A percentile compares a stretch with the other conserved stretches of the same genome.
phyloP scores from a whole-genome alignment of 805 yeast species.

The Candida michaelii region DNA sequence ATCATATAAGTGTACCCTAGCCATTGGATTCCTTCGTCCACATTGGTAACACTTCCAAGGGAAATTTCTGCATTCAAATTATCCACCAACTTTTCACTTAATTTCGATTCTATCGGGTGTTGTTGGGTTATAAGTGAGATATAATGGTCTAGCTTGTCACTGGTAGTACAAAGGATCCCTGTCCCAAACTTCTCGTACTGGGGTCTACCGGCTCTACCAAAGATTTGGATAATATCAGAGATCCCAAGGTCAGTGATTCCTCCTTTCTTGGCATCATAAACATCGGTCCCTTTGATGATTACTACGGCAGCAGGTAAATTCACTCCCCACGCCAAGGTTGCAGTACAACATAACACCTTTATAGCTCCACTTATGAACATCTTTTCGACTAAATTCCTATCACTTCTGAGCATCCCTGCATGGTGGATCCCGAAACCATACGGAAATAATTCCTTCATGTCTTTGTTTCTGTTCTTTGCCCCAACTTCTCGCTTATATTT shows the following conservation, averaged over 20 bases:
- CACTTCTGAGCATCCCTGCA: constrained; percentile 94
- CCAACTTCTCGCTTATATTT: constrained; percentile 63
- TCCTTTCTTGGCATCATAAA: constrained; percentile 91
- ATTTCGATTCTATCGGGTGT: constrained; percentile 90
- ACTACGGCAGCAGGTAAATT: constrained; percentile 98
- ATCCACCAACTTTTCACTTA: constrained; percentile 78
- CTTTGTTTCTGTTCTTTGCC: constrained; percentile 68
- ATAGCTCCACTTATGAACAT: constrained; percentile 85
- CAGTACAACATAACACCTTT: constrained; percentile 90
- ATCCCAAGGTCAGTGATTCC: constrained; percentile 93
- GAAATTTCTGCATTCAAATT: constrained; percentile 96
- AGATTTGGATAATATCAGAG: constrained; percentile 94
- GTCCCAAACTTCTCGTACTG: constrained; percentile 92
- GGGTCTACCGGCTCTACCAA: constrained; percentile 99
- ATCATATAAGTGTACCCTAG: constrained; percentile 94
- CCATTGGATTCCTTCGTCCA: constrained; percentile 96
- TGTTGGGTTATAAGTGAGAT: constrained; percentile 88
- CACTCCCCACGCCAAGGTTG: constrained; percentile 99
- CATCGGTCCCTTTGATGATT: constrained; percentile 93
- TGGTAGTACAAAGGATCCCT: constrained; percentile 83
- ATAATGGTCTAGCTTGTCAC: constrained; percentile 81
- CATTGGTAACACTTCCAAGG: constrained; percentile 89
- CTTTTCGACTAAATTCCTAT: constrained; percentile 84
- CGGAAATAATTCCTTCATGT: constrained; percentile 74
- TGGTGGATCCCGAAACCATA: constrained; percentile 92